Base-by-base conservation (phyloP, 2,329 filamentous ascomycete genomes). In the Microcyclosporella mali region DNA sequence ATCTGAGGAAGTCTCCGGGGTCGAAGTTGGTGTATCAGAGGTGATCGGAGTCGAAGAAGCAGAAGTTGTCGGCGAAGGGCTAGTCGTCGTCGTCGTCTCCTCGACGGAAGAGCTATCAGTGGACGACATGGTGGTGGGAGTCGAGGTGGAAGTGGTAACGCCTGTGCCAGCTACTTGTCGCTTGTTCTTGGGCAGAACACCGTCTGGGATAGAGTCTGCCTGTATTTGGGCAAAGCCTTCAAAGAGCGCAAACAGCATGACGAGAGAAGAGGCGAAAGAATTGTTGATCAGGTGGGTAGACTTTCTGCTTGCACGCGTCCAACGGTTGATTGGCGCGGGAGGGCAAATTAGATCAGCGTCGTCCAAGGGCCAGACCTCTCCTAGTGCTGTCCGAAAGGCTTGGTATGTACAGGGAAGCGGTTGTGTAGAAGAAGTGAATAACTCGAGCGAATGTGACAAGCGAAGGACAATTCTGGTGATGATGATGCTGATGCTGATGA, bases 161-260 rank as follows among this genome's bases (percentile, higher is more conserved):
- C 58, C 61, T 11, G 60, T 63, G 11, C 56, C 61, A 8, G 56
- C 54, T 6, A 56, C 55, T 49, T 62, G 59, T 55, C 60, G 55
- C 43, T 60, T 58, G 17, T 53, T 49, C 51, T 57, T 58, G 15
- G 59, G 59, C 43, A 63, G 52, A 37, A 62, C 56, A 49, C 61
- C 61, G 34, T 51, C 52, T 10, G 59, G 56, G 38, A 63, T 51
- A 34, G 52, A 46, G 15, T 61, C 53, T 15, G 58, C 57, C 14
- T 47, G 41, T 37, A 62, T 57, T 28, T 56, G 52, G 18, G 60
- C 50, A 45, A 63, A 60, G 41, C 52, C 51, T 37, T 59, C 51
- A 37, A 60, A 53, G 41, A 60, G 36, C 37, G 57, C 38, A 14
- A 49, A 49, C 40, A 62, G 46, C 50, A 64, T 57, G 39, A 49